Evolutionary conservation across 176 grass and related monocot genomes (phyloP).

Genomic region (Avena insularis): DNA sequence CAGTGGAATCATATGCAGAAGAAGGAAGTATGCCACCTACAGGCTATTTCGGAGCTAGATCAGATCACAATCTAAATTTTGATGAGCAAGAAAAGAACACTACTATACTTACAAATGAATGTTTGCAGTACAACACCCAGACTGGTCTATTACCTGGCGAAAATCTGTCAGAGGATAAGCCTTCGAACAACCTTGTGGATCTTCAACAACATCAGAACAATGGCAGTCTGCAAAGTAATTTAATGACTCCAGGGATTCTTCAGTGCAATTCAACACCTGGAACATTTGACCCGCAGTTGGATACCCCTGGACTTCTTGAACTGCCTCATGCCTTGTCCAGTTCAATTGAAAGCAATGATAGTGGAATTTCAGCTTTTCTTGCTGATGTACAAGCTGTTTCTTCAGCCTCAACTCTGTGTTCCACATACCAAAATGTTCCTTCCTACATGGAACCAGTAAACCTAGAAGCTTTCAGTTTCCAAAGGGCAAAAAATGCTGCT

Average conservation of each 20-base stretch:
- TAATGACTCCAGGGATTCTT: slow-evolving; percentile 26
- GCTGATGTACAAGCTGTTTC: slow-evolving; percentile 63
- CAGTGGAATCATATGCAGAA: slow-evolving; percentile 46
- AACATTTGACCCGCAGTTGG: slow-evolving; percentile 45
- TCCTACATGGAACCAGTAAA: slow-evolving; percentile 57
- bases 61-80: slow-evolving; percentile 45
- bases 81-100: slow-evolving; percentile 39
- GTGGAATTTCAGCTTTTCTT: slow-evolving; percentile 60
- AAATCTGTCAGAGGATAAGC: slow-evolving; percentile 38
- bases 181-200: slow-evolving; percentile 30
- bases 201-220: slow-evolving; percentile 51
- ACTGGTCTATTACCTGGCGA: slow-evolving; percentile 35
- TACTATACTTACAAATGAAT: slow-evolving; percentile 41
- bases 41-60: slow-evolving; percentile 39
- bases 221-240: slow-evolving; percentile 38
- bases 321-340: slow-evolving; percentile 52
- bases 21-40: slow-evolving; percentile 43
- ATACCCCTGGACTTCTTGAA: slow-evolving; percentile 46
- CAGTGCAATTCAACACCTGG: slow-evolving; percentile 41
- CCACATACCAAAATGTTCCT: slow-evolving; percentile 50
- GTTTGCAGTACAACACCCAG: slow-evolving; percentile 27
- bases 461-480: slow-evolving; percentile 54
- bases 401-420: slow-evolving; percentile 44
- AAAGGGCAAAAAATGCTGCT: slow-evolving; percentile 38
- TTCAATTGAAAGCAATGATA: slow-evolving; percentile 63